A percentile compares a stretch with the other conserved stretches of the same genome.
phyloP scores from a whole-genome alignment of 1,139 yeast species.

The Suhomyces bribrorum region DNA sequence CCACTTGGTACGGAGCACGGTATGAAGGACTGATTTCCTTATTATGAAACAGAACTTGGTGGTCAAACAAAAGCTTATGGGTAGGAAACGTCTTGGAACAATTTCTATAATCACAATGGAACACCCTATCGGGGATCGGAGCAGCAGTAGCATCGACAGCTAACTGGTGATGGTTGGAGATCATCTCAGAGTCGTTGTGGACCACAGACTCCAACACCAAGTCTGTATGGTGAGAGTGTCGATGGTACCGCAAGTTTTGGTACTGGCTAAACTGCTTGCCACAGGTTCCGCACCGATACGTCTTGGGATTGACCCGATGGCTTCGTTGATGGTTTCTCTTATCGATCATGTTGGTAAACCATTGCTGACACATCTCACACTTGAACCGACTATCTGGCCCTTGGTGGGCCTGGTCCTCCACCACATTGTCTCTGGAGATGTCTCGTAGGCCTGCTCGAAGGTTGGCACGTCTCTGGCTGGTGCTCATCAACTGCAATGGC shows the following conservation, averaged over 20 bases:
- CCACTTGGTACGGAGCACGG: neutral
- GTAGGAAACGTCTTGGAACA: slow-evolving; percentile 16
- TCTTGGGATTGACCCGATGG: slow-evolving; percentile 15
- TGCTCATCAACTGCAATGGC: neutral
- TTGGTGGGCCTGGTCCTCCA: neutral
- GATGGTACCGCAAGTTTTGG: slow-evolving; percentile 17
- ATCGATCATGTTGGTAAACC: slow-evolving; percentile 13
- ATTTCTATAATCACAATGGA: slow-evolving; percentile 16
- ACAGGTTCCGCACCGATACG: slow-evolving; percentile 14
- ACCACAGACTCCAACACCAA: slow-evolving; percentile 9
- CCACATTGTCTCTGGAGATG: neutral
- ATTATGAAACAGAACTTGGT: slow-evolving; percentile 12
- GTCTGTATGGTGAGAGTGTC: slow-evolving; percentile 15
- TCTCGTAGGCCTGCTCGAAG: neutral
- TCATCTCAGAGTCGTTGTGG: neutral
- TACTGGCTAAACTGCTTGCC: slow-evolving; percentile 17
- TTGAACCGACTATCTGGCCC: neutral
- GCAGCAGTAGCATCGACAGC: neutral
- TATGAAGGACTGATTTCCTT: slow-evolving; percentile 1
- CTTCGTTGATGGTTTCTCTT: slow-evolving; percentile 15
- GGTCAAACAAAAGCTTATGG: slow-evolving; percentile 14
- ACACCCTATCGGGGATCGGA: slow-evolving; percentile 16
- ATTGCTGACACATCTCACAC: slow-evolving; percentile 14
- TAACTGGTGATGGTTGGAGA: neutral
- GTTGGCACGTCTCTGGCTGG: neutral